Base-by-base conservation (phyloP, 495 filamentous ascomycete species). In the Tuber microsphaerosporum region DNA sequence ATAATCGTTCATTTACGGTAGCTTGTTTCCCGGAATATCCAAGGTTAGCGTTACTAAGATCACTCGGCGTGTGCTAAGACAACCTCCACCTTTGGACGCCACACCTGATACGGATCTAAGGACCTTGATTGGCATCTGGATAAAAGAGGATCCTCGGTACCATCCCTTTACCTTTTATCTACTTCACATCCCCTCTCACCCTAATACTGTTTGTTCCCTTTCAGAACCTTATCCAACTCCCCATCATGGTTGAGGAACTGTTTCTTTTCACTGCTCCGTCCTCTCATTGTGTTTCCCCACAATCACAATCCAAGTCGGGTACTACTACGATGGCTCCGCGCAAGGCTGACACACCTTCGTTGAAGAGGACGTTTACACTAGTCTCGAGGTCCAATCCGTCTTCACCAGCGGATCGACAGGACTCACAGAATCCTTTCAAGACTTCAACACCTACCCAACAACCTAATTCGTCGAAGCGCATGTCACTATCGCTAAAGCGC, bases 401-500 rank as follows among this genome's bases (percentile, higher is more conserved):
- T 20, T 81, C 81, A 46, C 80, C 80, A 56, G 78, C 76, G 61
- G 80, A 81, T 48, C 75, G 72, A 61, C 80, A 81, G 45, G 79
- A 81, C 61, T 48, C 43, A 34, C 46, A 68, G 44, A 74, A 80
- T 41, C 80, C 79, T 42, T 81, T 78, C 41, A 78, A 81, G 72
- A 74, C 81, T 43, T 73, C 77, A 48, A 45, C 77, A 34, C 72
- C 72, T 34, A 65, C 71, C 74, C 79, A 74, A 48, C 74, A 78
- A 71, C 70, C 73, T 61, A 71, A 77, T 74, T 81, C 74, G 74
- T 80, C 75, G 74, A 76, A 72, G 73, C 81, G 80, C 74, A 83
- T 83, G 81, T 82, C 81, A 82, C 74, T 83, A 68, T 82, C 81
- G 75, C 75, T 83, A 71, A 83, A 83, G 70, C 81, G 81, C 45